Base-by-base conservation (phyloP, 306 rosid genomes). In the Vigna angularis region DNA sequence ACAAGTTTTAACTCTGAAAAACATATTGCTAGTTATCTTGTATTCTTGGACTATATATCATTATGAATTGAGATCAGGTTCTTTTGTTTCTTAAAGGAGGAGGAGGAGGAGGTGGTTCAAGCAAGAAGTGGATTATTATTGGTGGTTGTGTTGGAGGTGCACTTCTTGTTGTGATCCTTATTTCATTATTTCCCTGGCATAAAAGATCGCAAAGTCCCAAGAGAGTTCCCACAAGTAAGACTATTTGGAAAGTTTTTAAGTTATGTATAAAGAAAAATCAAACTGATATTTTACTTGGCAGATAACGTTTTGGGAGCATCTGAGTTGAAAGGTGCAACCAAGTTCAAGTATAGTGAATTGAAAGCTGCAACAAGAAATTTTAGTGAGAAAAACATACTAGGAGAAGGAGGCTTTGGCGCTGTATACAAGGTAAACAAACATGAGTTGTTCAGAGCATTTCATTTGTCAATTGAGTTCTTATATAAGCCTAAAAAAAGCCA, bases 341-440 rank as follows among this genome's bases (percentile, higher is more conserved):
- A 50, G 67, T 90, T 79, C 56, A 88, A 63, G 45, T 85, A 83
- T 28, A 88, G 79, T 10, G 90, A 86, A 45, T 74, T 90, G 83
- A 86, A 90, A 65, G 61, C 66, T 1, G 94, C 94, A 66, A 88
- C 94, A 28, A 83, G 74, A 34, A 86, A 88, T 47, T 90, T 88
- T 40, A 85, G 77, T 36, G 81, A 74, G 42, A 85, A 85, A 71
- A 88, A 79, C 26, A 90, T 86, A 68, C 80, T 90, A 5, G 94
- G 94, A 57, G 88, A 88, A 77, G 94, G 94, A 49, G 94, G 94
- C 2, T 90, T 88, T 67, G 89, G 94, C 0, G 83, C 82, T 13
- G 94, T 90, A 24, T 90, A 87, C 79, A 90, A 87, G 96, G 96
- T 90, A 30, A 30, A 4, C 5, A 76, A 34, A 26, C 9, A 10